These are phyloP conservation scores for Amauroascus niger DNA, from an alignment of 2,329 filamentous ascomycete species.

Conservation along the genomic window DNA sequence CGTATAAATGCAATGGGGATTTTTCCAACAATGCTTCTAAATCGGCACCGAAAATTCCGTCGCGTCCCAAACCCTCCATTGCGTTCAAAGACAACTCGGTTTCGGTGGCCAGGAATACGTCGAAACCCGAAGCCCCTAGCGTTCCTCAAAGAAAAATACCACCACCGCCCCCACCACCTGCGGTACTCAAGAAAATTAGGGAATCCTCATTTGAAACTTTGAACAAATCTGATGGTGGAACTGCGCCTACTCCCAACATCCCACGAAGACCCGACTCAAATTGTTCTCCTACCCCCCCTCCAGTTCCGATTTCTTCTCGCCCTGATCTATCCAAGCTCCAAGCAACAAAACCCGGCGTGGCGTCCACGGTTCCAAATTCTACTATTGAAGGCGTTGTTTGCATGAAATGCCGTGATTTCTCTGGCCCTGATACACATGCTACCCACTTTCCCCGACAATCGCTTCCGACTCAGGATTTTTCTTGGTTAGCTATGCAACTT, in stretches of 20 bases:
- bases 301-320: slow-evolving; percentile 14
- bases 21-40: background rate
- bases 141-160: slow-evolving; percentile 26
- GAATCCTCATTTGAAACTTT: slow-evolving; percentile 39
- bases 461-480: slow-evolving; percentile 59
- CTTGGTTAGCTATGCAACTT: slow-evolving; percentile 66
- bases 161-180: slow-evolving; percentile 27
- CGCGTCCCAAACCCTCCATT: slow-evolving; percentile 12
- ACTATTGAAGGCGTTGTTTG: slow-evolving; percentile 39
- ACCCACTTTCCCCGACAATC: slow-evolving; percentile 62
- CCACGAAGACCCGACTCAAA: slow-evolving; percentile 25
- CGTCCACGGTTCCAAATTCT: background rate
- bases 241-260: slow-evolving; percentile 33
- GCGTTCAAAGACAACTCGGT: slow-evolving; percentile 12
- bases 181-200: slow-evolving; percentile 30
- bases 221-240: slow-evolving; percentile 14
- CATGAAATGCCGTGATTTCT: slow-evolving; percentile 79
- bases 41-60: slow-evolving; percentile 13
- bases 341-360: slow-evolving; percentile 34
- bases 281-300: slow-evolving; percentile 33
- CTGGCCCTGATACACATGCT: slow-evolving; percentile 66
- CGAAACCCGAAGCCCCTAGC: slow-evolving; percentile 3
- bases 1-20: slow-evolving; percentile 1
- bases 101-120: slow-evolving; percentile 12
- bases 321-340: slow-evolving; percentile 35